Base-by-base conservation (phyloP, 2,329 filamentous ascomycete species). In the Intubia oerlemansii region DNA sequence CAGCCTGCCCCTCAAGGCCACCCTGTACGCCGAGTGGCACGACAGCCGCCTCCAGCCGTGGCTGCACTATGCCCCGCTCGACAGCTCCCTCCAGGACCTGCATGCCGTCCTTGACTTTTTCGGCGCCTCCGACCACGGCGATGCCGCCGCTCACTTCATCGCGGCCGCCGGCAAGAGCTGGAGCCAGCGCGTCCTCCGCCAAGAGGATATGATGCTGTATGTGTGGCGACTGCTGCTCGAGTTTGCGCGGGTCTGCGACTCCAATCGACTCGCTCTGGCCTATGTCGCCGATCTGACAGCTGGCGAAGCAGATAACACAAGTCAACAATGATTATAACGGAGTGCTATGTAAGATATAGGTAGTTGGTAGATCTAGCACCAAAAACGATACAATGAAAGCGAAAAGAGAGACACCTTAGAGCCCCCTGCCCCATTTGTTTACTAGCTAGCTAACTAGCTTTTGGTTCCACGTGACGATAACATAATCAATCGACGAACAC, bases 1-100 rank as follows among this genome's bases (percentile, higher is more conserved):
- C 2, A 69, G 62, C 25, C 46, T 77, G 19, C 68, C 70, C 2
- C 61, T 81, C 43, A 81, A 81, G 48, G 62, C 67, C 10, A 79
- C 74, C 4, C 57, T 80, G 24, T 81, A 75, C 43, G 53, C 63
- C 7, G 76, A 81, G 44, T 81, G 76, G 76, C 74, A 80, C 43
- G 74, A 80, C 43, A 59, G 64, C 24, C 58, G 75, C 6, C 53
- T 81, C 1, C 50, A 66, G 10, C 65, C 72, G 0, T 82, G 75
- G 75, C 52, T 62, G 36, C 76, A 82, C 47, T 81, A 76, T 39
- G 64, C 71, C 1, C 75, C 76, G 2, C 57, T 81, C 41, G 70
- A 78, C 44, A 74, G 74, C 41, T 62, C 63, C 2, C 74, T 67
- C 34, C 53, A 62, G 29, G 76, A 80, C 26, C 44, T 78, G 8